Percentiles rank a stretch among this genome's conserved stretches.
Evolutionary conservation across 768 basidiomycete species (phyloP).

Genomic region (Leucogyrophana mollusca): DNA sequence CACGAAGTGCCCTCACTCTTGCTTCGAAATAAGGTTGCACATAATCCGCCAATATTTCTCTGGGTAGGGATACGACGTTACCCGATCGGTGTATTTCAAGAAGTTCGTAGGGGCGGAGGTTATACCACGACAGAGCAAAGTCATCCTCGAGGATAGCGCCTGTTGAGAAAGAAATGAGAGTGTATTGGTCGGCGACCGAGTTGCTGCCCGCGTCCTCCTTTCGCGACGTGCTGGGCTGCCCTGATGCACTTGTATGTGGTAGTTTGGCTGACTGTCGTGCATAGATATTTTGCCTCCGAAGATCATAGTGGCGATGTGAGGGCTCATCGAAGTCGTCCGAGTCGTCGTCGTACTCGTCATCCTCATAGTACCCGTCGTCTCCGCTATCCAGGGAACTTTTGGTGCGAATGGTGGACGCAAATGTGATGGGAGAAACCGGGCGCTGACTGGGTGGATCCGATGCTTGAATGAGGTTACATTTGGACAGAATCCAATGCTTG

Average conservation of each 20-base stretch:
- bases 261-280: slow-evolving; percentile 10
- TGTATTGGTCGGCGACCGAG: slow-evolving; percentile 38
- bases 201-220: slow-evolving; percentile 6
- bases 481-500: slow-evolving; percentile 62
- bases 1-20: slow-evolving; percentile 49
- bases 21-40: slow-evolving; percentile 60
- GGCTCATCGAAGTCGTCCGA: slow-evolving; percentile 24
- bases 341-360: slow-evolving; percentile 27
- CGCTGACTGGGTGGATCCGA: slow-evolving; percentile 30
- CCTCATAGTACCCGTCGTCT: slow-evolving; percentile 27
- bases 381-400: slow-evolving; percentile 21
- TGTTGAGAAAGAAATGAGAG: slow-evolving; percentile 64
- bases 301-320: slow-evolving; percentile 2
- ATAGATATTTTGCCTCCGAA: slow-evolving; percentile 4
- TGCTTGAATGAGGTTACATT: slow-evolving; percentile 44
- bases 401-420: slow-evolving; percentile 38
- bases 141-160: slow-evolving; percentile 73
- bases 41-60: slow-evolving; percentile 41
- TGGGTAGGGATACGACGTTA: slow-evolving; percentile 41
- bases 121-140: slow-evolving; percentile 54
- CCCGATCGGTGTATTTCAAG: slow-evolving; percentile 61
- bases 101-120: slow-evolving; percentile 60
- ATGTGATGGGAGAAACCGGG: slow-evolving; percentile 67
- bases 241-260: slow-evolving; percentile 2
- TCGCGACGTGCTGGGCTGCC: slow-evolving; percentile 4